Conservation (phyloP, 129 eudicot species). For the Flaveria trinervia region DNA sequence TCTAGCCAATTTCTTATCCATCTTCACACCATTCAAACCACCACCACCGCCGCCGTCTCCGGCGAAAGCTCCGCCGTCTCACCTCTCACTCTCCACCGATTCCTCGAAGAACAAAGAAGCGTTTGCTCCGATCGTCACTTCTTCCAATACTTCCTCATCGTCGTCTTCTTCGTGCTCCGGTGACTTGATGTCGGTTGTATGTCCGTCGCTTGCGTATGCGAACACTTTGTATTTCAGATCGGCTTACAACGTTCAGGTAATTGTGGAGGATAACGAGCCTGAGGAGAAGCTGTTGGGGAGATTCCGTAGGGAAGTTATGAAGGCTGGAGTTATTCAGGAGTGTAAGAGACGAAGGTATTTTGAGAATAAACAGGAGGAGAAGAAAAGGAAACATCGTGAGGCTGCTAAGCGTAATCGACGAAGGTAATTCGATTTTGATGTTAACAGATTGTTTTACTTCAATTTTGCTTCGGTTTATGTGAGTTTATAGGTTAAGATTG, state of each 20-base stretch:
- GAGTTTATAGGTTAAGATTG: background rate
- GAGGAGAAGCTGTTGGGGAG: slow-evolving; percentile 72
- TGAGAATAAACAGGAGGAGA: slow-evolving; percentile 79
- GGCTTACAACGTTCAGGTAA: slow-evolving; percentile 75
- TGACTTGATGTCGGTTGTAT: slow-evolving; percentile 70
- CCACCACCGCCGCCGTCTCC: slow-evolving; percentile 46
- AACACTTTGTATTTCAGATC: slow-evolving; percentile 68
- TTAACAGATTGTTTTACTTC: background rate
- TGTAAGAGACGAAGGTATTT: slow-evolving; percentile 61
- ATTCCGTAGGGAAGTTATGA: slow-evolving; percentile 84
- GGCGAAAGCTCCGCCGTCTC: slow-evolving; percentile 44
- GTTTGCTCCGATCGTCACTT: slow-evolving; percentile 40
- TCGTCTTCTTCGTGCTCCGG: slow-evolving; percentile 28
- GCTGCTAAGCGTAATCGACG: slow-evolving; percentile 89
- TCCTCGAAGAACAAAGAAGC: slow-evolving; percentile 31
- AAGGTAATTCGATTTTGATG: slow-evolving; percentile 43
- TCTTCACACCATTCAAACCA: slow-evolving; percentile 57
- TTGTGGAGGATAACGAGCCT: slow-evolving; percentile 79
- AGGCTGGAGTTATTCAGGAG: slow-evolving; percentile 86
- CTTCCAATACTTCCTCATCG: slow-evolving; percentile 25
- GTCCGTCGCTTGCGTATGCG: slow-evolving; percentile 72
- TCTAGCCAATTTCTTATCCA: slow-evolving; percentile 60
- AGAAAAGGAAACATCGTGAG: slow-evolving; percentile 78
- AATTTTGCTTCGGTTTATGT: background rate
- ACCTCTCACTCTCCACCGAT: slow-evolving; percentile 34